Percentiles rank a stretch among this genome's conserved stretches.
Evolutionary conservation across 768 basidiomycete genomes (phyloP).

Genomic region (Collybia sordida): DNA sequence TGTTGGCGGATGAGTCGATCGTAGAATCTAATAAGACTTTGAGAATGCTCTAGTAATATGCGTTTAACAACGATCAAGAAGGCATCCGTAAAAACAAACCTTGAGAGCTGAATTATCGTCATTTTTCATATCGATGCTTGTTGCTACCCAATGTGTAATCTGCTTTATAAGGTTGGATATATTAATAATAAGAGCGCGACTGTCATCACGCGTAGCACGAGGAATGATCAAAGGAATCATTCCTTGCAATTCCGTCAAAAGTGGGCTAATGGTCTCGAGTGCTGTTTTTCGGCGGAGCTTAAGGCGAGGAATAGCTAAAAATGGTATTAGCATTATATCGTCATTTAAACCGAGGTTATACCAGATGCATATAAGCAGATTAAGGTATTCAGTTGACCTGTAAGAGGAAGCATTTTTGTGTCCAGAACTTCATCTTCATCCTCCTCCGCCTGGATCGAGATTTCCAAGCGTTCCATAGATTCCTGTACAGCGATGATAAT

Average conservation of each 20-base stretch:
- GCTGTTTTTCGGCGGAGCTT: conserved; percentile 41
- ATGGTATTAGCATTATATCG: neutral
- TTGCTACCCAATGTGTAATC: conserved; percentile 28
- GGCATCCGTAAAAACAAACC: conserved; percentile 18
- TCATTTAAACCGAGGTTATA: conserved; percentile 8
- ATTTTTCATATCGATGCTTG: conserved; percentile 8
- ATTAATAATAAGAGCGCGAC: conserved; percentile 27
- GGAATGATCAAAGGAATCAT: conserved; percentile 25
- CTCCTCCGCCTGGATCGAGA: conserved; percentile 13
- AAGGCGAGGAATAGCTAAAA: conserved; percentile 44
- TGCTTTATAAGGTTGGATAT: conserved; percentile 26
- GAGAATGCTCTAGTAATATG: conserved; percentile 21
- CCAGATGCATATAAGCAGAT: conserved; percentile 39
- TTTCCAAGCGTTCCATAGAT: conserved; percentile 35
- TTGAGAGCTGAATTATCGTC: conserved; percentile 26
- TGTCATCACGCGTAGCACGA: conserved; percentile 26
- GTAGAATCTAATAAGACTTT: conserved; percentile 33
- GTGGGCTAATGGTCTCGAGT: conserved; percentile 39
- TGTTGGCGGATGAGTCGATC: conserved; percentile 31
- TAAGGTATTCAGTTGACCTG: conserved; percentile 33
- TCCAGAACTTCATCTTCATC: conserved; percentile 27
- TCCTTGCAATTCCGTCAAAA: conserved; percentile 36
- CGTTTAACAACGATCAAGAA: neutral
- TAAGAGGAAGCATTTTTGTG: conserved; percentile 17
- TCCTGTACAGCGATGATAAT: conserved; percentile 47